Base-by-base conservation (phyloP, 129 eudicot species). In the Chrysanthemum makinoi region DNA sequence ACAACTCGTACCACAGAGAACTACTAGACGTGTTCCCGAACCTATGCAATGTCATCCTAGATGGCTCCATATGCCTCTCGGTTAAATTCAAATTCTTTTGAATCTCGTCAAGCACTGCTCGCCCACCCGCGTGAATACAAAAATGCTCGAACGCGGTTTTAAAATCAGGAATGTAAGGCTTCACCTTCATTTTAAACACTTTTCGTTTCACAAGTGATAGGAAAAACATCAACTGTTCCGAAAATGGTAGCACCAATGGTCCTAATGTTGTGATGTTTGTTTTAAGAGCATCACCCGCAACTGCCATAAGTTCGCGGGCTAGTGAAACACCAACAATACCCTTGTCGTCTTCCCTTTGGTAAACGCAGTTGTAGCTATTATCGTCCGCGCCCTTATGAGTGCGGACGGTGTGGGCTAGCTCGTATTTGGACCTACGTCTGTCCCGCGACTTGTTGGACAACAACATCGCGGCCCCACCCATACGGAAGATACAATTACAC, bases 11-110 rank as follows among this genome's bases (percentile, higher is more conserved):
- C 97, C 97, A 91, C 79, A 91, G 55, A 3, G 97, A 91, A 66
- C 97, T 91, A 47, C 97, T 91, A 0, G 97, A 91, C 50, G 97
- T 91, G 69, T 91, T 91, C 67, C 97, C 97, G 22, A 91, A 91
- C 15, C 97, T 63, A 67, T 91, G 94, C 33, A 91, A 66, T 3
- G 97, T 91, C 96, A 88, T 88, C 73, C 97, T 88, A 0, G 96
- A 88, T 3, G 91, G 95, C 80, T 88, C 97, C 96, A 91, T 91
- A 71, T 91, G 96, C 84, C 84, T 70, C 47, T 89, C 91, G 5
- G 78, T 83, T 13, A 91, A 86, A 60, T 79, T 78, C 76, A 91
- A 62, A 54, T 91, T 91, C 83, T 86, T 89, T 78, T 91, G 74
- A 11, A 91, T 61, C 68, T 78, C 96, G 48, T 91, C 97, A 47